Conservation (phyloP, 2,329 filamentous ascomycete genomes). For the Lasiodiplodia citricola region DNA sequence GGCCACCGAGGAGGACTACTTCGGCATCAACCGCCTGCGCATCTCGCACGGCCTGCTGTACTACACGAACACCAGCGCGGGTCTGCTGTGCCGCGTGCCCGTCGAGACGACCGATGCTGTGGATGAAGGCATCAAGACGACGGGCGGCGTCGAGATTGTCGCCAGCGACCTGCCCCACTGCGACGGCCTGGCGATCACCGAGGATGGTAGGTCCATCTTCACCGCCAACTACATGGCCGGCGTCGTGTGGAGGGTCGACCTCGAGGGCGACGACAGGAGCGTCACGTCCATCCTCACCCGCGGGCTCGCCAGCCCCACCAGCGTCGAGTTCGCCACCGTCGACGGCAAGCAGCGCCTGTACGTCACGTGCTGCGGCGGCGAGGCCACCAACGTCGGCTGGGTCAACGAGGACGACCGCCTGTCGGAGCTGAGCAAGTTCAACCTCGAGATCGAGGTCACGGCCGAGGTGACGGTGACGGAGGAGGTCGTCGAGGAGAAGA, state of each 20-base stretch:
- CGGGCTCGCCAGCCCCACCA: constrained; percentile 20
- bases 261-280: constrained; percentile 11
- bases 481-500: constrained; percentile 4
- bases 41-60: constrained; percentile 18
- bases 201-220: constrained; percentile 10
- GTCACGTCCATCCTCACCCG: neutral
- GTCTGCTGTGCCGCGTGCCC: constrained; percentile 24
- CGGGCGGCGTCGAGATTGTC: constrained; percentile 20
- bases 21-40: constrained; percentile 26
- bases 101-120: neutral
- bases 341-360: constrained; percentile 7
- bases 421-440: neutral
- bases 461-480: constrained; percentile 10
- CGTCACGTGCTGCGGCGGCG: constrained; percentile 23
- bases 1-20: constrained; percentile 20
- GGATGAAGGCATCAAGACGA: neutral
- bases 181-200: constrained; percentile 22
- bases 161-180: constrained; percentile 18
- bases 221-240: constrained; percentile 23
- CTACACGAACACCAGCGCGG: constrained; percentile 26
- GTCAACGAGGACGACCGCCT: constrained; percentile 20
- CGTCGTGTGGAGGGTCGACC: constrained; percentile 19
- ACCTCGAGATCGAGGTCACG: constrained; percentile 11
- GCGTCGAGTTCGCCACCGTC: neutral
- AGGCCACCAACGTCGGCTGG: constrained; percentile 11